Percentiles rank a stretch among this genome's conserved stretches.
Conservation (phyloP, 2,329 filamentous ascomycete species). For the Fusarium tanahbumbuense region DNA sequence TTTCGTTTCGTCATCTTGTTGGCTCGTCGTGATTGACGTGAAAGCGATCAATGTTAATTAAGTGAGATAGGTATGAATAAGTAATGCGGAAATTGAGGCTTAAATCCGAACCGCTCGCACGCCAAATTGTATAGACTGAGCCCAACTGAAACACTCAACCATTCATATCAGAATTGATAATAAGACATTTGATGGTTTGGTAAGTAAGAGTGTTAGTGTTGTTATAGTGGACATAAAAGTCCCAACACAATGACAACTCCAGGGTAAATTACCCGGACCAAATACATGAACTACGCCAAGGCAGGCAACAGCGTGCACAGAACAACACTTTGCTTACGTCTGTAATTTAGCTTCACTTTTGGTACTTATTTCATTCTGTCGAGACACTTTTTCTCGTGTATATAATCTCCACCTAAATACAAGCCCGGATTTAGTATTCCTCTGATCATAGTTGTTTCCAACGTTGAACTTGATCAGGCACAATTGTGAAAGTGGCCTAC, state of each 20-base stretch:
- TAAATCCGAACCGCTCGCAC: not conserved
- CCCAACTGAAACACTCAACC: not conserved
- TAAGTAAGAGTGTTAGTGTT: not conserved
- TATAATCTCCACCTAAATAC: rapidly evolving
- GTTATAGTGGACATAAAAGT: not conserved
- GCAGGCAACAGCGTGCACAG: not conserved
- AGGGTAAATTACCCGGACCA: not conserved
- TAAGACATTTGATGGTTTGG: not conserved
- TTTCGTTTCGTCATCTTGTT: not conserved
- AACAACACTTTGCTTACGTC: not conserved
- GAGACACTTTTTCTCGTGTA: not conserved
- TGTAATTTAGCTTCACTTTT: not conserved
- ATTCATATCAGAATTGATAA: not conserved
- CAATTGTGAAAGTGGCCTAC: no score
- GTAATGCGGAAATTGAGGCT: not conserved
- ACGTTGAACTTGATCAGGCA: not conserved
- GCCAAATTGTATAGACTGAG: not conserved
- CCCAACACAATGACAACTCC: not conserved
- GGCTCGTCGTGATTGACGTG: not conserved
- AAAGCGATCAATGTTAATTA: rapidly evolving
- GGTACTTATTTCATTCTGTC: not conserved
- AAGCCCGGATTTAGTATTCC: rapidly evolving
- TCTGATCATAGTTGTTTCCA: not conserved
- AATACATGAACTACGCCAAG: not conserved
- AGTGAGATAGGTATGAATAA: not conserved